phyloP scores from a whole-genome alignment of 2,329 filamentous ascomycete species.

The Trichoderma endophyticum region DNA sequence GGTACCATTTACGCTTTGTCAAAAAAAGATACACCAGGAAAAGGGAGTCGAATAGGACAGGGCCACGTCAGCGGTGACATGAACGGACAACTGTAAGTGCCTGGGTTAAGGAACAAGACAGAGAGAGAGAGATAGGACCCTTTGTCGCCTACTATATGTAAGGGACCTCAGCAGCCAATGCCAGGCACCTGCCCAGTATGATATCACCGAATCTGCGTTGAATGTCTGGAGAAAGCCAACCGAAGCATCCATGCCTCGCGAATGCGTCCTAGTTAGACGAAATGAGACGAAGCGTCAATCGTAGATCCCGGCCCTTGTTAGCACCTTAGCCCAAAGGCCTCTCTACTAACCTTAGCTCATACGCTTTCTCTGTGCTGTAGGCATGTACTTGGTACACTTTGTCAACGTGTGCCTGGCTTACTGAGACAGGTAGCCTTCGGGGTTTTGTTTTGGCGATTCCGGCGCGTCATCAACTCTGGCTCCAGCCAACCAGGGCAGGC shows the following conservation, averaged over 20 bases:
- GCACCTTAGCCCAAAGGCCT: neutral
- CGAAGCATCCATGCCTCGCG: conserved; percentile 11
- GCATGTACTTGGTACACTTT: neutral
- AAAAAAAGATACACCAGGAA: neutral
- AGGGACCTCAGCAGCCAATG: neutral
- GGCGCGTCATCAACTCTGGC: conserved; percentile 6
- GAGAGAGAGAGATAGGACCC: neutral
- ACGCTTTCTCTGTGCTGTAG: neutral
- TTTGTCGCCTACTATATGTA: neutral
- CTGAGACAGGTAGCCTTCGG: conserved; percentile 9
- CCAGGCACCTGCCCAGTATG: neutral
- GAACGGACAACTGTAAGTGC: neutral
- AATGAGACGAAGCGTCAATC: conserved; percentile 17
- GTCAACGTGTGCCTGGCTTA: neutral
- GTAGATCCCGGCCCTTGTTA: conserved; percentile 12
- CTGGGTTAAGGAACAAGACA: neutral
- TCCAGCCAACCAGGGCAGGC: neutral
- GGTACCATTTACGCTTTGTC: neutral
- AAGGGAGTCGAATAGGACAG: neutral
- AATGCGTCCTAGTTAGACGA: conserved; percentile 7
- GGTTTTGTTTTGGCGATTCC: conserved; percentile 25
- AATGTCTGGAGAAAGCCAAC: conserved; percentile 3
- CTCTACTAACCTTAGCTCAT: neutral
- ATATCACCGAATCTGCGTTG: neutral
- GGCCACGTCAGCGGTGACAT: neutral